Evolutionary conservation across 1,284 basidiomycete species (phyloP).

Genomic region (Abortiporus biennis): DNA sequence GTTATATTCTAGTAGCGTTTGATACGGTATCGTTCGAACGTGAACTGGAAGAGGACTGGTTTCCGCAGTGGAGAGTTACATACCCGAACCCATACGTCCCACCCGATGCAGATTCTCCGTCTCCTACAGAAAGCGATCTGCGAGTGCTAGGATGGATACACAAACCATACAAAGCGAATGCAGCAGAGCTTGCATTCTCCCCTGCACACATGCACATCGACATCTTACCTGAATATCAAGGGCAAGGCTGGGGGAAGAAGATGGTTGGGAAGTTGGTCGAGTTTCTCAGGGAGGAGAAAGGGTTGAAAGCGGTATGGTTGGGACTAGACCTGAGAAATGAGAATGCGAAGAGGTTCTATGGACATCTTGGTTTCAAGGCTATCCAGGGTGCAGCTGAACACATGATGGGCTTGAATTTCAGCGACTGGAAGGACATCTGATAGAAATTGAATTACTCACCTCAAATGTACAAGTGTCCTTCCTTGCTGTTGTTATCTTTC

Average conservation of each 20-base stretch:
- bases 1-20: conserved; percentile 54
- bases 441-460: too few species aligned
- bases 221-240: conserved; percentile 52
- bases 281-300: conserved; percentile 38
- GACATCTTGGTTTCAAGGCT: conserved; percentile 43
- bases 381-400: conserved; percentile 42
- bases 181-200: conserved; percentile 45
- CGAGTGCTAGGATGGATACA: conserved; percentile 28
- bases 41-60: conserved; percentile 47
- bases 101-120: background rate
- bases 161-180: conserved; percentile 39
- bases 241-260: conserved; percentile 56
- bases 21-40: conserved; percentile 56
- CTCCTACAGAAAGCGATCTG: background rate
- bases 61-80: conserved; percentile 45
- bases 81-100: conserved; percentile 30
- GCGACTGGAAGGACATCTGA: conserved; percentile 25
- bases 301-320: conserved; percentile 50
- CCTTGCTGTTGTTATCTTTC: too few species aligned
- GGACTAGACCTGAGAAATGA: conserved; percentile 55
- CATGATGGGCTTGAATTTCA: conserved; percentile 43
- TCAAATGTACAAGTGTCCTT: background rate
- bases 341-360: conserved; percentile 52
- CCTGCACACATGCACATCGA: conserved; percentile 67
- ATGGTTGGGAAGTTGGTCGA: conserved; percentile 47